These are phyloP conservation scores for Apophysomyces trapeziformis DNA, from an alignment of 371 early-diverging fungal genomes.

Conservation along the genomic window DNA sequence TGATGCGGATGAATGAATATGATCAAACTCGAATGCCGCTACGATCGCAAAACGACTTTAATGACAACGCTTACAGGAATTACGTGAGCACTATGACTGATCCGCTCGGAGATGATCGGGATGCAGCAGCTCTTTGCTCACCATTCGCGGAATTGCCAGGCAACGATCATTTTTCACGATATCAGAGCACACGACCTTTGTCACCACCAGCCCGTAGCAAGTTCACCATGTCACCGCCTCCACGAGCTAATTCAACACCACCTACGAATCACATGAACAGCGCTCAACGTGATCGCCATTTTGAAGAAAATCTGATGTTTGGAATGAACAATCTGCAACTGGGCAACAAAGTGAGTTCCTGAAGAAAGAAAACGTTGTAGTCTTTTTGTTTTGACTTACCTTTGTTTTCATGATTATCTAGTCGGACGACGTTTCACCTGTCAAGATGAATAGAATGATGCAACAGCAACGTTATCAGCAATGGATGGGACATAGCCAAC, in stretches of 20 bases:
- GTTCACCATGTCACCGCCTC: slow-evolving; percentile 41
- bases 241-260: slow-evolving; percentile 49
- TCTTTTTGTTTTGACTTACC: background rate
- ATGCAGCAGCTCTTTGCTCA: background rate
- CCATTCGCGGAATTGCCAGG: background rate
- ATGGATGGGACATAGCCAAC: slow-evolving; percentile 29
- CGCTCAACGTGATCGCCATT: slow-evolving; percentile 15
- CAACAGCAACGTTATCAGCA: slow-evolving; percentile 34
- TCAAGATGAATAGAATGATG: slow-evolving; percentile 11
- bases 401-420: background rate
- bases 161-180: slow-evolving; percentile 3
- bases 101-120: slow-evolving; percentile 1
- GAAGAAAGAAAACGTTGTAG: background rate
- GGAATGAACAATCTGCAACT: slow-evolving; percentile 23
- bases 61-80: slow-evolving; percentile 2
- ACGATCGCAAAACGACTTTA: slow-evolving; percentile 1
- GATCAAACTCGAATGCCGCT: slow-evolving; percentile 2
- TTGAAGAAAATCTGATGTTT: slow-evolving; percentile 25
- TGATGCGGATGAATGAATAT: slow-evolving; percentile 1
- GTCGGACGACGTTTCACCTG: slow-evolving; percentile 2
- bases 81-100: background rate
- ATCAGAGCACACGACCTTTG: slow-evolving; percentile 21
- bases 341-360: slow-evolving; percentile 20
- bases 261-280: slow-evolving; percentile 32
- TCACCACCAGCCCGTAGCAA: slow-evolving; percentile 37